Evolutionary conservation across 345 rosid species (phyloP).

Genomic region (Ailanthus altissimus): DNA sequence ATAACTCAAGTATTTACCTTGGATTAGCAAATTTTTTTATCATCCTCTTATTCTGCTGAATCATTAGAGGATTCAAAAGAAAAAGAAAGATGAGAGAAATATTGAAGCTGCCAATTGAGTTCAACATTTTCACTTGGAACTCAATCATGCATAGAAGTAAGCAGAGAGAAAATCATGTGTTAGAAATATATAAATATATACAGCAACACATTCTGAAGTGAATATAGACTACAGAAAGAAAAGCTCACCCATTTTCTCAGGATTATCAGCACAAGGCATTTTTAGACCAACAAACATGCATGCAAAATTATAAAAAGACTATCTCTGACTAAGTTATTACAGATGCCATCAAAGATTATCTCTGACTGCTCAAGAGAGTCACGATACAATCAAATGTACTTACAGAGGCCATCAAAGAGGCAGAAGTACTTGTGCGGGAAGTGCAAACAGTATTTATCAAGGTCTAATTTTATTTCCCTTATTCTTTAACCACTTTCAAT

Average conservation of each 20-base stretch:
- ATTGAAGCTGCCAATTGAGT: constrained; percentile 22
- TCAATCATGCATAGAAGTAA: constrained; percentile 24
- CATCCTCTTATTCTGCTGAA: neutral
- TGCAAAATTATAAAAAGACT: constrained; percentile 42
- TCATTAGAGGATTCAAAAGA: neutral
- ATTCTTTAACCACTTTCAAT: no score
- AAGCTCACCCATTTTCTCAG: constrained; percentile 19
- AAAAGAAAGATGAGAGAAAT: neutral
- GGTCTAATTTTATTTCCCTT: no score
- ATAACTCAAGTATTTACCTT: neutral
- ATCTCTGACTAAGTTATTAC: no score
- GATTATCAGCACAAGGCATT: constrained; percentile 34
- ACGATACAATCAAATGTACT: no score
- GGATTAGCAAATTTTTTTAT: no score
- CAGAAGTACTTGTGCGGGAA: no score
- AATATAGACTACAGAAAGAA: constrained; percentile 26
- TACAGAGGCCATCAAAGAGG: no score
- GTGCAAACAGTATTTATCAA: no score
- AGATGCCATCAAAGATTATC: no score
- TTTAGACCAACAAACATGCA: constrained; percentile 37
- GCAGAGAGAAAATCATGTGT: constrained; percentile 18
- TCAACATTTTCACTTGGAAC: constrained; percentile 27
- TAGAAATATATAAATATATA: constrained; percentile 1
- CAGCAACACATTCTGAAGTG: constrained; percentile 30
- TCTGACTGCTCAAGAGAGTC: no score